These are phyloP conservation scores for Orbilia brochopaga DNA, from an alignment of 2,329 filamentous ascomycete genomes.

Conservation along the genomic window DNA sequence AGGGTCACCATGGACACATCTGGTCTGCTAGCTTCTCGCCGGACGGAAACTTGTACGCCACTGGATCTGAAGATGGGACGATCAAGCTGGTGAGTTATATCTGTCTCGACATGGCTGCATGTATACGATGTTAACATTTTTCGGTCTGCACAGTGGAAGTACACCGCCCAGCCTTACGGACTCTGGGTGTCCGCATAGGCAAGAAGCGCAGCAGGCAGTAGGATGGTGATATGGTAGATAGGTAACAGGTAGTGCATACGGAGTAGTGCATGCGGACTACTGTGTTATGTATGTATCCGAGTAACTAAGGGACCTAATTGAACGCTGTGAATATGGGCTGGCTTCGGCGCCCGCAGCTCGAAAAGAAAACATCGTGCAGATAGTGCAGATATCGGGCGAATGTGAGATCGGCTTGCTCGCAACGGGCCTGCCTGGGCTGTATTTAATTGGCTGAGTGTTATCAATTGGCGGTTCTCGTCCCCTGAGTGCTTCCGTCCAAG, in stretches of 20 bases:
- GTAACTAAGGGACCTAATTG: constrained; percentile 5
- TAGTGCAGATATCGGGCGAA: neutral
- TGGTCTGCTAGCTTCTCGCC: constrained; percentile 96
- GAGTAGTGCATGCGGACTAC: neutral
- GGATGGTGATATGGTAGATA: neutral
- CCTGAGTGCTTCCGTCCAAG: constrained; percentile 30
- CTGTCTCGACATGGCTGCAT: neutral
- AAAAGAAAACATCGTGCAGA: neutral
- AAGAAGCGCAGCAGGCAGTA: too few species aligned
- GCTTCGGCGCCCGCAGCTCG: neutral
- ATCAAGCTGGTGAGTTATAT: constrained; percentile 72
- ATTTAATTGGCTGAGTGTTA: constrained; percentile 37
- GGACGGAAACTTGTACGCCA: constrained; percentile 94
- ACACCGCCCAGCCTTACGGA: constrained; percentile 69
- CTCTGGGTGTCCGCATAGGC: constrained; percentile 61
- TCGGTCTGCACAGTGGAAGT: constrained; percentile 64
- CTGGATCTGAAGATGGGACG: constrained; percentile 94
- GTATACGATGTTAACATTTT: constrained; percentile 9
- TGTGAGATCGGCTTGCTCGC: neutral
- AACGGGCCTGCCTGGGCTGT: neutral
- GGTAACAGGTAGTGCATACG: neutral
- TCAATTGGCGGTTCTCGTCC: constrained; percentile 11
- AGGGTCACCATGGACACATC: constrained; percentile 95
- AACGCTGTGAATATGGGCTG: constrained; percentile 3
- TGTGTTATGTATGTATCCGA: constrained; percentile 2